A percentile compares a stretch with the other conserved stretches of the same genome.
phyloP scores from a whole-genome alignment of 768 basidiomycete genomes.

The Albatrellus ellisii region DNA sequence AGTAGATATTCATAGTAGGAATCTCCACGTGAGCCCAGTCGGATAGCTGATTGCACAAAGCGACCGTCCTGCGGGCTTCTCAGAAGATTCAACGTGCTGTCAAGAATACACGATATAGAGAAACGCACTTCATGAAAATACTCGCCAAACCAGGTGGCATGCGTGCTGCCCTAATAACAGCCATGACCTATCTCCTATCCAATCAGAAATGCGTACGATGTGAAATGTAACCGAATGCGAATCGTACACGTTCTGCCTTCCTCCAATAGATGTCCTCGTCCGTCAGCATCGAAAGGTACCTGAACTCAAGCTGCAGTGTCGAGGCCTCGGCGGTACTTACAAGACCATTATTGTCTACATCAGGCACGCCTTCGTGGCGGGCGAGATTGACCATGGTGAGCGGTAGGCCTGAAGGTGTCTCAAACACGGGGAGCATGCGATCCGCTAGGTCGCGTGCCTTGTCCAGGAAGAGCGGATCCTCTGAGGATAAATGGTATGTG shows the following conservation, averaged over 20 bases:
- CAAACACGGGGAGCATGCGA: constrained; percentile 73
- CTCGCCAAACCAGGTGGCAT: constrained; percentile 67
- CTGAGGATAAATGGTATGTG: constrained; percentile 64
- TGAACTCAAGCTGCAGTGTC: constrained; percentile 83
- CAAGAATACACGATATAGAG: background rate
- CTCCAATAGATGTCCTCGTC: constrained; percentile 73
- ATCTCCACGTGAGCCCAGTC: constrained; percentile 86
- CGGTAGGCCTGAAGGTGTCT: constrained; percentile 73
- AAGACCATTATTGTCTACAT: constrained; percentile 43
- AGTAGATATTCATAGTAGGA: constrained; percentile 89
- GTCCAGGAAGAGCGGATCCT: constrained; percentile 57
- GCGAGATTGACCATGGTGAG: constrained; percentile 69
- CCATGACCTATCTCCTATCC: constrained; percentile 40
- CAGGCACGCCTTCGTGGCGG: constrained; percentile 41
- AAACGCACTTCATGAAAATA: constrained; percentile 63
- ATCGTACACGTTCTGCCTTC: constrained; percentile 53
- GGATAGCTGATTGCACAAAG: constrained; percentile 58
- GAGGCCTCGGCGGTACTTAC: constrained; percentile 80
- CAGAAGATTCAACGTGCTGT: background rate
- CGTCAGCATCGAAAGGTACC: constrained; percentile 72
- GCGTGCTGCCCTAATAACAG: constrained; percentile 47
- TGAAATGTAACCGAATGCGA: background rate
- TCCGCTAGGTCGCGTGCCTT: constrained; percentile 77
- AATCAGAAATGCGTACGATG: background rate
- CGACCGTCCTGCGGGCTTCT: constrained; percentile 35